Evolutionary conservation across 2,329 filamentous ascomycete species (phyloP), one percentile per base, ranked within the genome.

Genomic region (Talaromyces sp.): DNA sequence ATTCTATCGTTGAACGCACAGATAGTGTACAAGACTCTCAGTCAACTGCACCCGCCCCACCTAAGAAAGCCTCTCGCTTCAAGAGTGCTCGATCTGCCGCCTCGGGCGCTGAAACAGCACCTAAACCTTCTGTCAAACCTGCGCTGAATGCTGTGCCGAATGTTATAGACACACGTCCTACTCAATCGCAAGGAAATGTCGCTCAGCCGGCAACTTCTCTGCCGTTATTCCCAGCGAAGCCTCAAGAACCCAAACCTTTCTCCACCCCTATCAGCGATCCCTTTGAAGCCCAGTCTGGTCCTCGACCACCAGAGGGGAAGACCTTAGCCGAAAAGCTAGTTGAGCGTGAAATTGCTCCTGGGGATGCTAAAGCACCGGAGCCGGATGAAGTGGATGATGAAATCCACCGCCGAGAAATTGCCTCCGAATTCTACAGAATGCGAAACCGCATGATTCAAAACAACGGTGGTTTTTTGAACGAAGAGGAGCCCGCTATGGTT

Each of bases 401-500:
- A 17, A 76, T 92, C 27, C 78, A 93, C 46, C 82, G 88, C 48
- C 86, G 89, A 57, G 88, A 96, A 70, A 86, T 96, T 13, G 87
- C 89, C 7, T 83, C 85, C 33, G 89, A 95, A 67, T 96, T 96
- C 71, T 88, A 96, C 70, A 86, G 84, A 40, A 80, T 90, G 70
- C 87, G 93, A 17, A 96, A 92, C 68, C 84, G 83, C 65, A 86
- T 95, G 73, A 91, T 97, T 49, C 85, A 91, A 61, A 83, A 86
- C 62, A 85, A 94, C 63, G 91, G 91, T 47, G 91, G 91, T 3
- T 96, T 96, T 70, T 75, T 88, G 63, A 82, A 84, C 52, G 84
- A 91, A 62, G 84, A 89, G 54, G 86, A 90, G 54, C 80, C 83
- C 47, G 82, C 80, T 41, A 83, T 86, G 42, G 81, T 88, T 47